Conservation (phyloP, 345 rosid species). For the Dovyalis caffra region DNA sequence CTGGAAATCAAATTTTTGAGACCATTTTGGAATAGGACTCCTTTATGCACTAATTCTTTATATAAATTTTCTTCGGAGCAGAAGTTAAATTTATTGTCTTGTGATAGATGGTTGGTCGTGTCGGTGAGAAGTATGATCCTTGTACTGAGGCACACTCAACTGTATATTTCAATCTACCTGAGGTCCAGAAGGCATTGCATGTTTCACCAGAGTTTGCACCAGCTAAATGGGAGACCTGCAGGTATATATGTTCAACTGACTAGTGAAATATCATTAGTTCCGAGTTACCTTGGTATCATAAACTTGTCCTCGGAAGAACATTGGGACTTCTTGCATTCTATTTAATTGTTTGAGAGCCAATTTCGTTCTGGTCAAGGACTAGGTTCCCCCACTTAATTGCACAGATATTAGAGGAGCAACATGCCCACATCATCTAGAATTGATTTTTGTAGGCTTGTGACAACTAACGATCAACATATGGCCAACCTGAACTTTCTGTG, state of each 20-base stretch:
- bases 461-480: neutral
- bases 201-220: slow-evolving; percentile 64
- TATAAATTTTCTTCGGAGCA: neutral
- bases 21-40: neutral
- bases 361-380: neutral
- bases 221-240: slow-evolving; percentile 87
- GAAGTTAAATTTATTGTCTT: slow-evolving; percentile 13
- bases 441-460: neutral
- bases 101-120: slow-evolving; percentile 50
- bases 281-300: neutral
- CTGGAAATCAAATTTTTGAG: neutral
- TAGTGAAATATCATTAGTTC: neutral
- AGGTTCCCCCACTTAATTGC: neutral
- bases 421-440: neutral
- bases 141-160: slow-evolving; percentile 83
- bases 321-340: no score
- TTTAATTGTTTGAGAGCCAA: neutral
- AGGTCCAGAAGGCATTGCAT: slow-evolving; percentile 80
- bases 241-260: slow-evolving; percentile 36
- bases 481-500: neutral
- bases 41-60: neutral
- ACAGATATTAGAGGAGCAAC: neutral
- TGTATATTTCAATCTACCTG: slow-evolving; percentile 78
- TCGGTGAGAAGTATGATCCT: slow-evolving; percentile 81
- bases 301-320: neutral